A percentile compares a stretch with the other conserved stretches of the same genome.
phyloP scores from a whole-genome alignment of 108 stramenopile species.

The Chaetoceros muelleri region DNA sequence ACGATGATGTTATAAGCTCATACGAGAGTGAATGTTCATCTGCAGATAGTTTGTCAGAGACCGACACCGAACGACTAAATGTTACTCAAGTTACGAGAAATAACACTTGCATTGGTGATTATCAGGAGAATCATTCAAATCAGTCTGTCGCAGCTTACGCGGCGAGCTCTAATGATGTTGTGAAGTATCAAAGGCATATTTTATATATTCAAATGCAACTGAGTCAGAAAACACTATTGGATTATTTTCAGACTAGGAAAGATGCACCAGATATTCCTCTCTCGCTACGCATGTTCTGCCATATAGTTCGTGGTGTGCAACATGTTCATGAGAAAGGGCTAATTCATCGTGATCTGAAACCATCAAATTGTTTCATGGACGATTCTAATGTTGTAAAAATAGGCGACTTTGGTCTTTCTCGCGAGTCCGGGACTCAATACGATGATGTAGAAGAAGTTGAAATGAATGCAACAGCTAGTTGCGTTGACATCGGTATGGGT shows the following conservation, averaged over 20 bases:
- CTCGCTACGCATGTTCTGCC: conserved; percentile 9
- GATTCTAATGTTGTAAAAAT: conserved; percentile 20
- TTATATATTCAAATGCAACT: conserved; percentile 98
- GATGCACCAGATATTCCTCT: neutral
- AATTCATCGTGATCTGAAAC: conserved; percentile 51
- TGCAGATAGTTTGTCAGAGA: neutral
- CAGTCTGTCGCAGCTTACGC: no score
- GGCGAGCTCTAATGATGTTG: neutral
- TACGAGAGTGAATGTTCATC: neutral
- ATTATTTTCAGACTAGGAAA: neutral
- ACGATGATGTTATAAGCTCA: neutral
- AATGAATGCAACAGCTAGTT: neutral
- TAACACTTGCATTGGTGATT: neutral
- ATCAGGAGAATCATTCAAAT: neutral
- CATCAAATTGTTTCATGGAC: conserved; percentile 27
- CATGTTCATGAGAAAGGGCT: conserved; percentile 75
- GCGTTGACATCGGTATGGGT: neutral
- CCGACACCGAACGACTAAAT: neutral
- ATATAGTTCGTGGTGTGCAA: conserved; percentile 41
- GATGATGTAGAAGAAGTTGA: conserved; percentile 1
- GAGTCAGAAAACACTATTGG: conserved; percentile 60
- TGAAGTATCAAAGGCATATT: conserved; percentile 29
- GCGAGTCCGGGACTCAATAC: neutral
- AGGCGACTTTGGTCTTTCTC: conserved; percentile 30
- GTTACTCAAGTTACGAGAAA: neutral